phyloP scores from a whole-genome alignment of 2,329 filamentous ascomycete genomes.

The Trichoderma sp. region DNA sequence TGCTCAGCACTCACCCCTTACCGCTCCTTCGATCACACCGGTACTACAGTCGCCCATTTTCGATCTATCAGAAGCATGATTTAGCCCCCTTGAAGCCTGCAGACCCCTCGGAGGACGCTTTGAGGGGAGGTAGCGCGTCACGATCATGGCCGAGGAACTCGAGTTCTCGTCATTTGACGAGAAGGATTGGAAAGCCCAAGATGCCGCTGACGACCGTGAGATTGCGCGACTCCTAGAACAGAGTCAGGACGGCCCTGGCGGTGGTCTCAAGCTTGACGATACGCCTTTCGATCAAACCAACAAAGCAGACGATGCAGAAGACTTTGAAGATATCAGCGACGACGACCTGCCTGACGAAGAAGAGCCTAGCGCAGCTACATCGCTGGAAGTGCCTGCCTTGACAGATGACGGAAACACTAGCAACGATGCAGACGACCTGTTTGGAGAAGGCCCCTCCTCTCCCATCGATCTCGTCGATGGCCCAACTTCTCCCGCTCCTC shows the following conservation, averaged over 20 bases:
- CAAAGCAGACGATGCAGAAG: constrained; percentile 89
- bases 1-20: not conserved
- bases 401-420: constrained; percentile 60
- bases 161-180: constrained; percentile 38
- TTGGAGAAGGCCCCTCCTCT: constrained; percentile 60
- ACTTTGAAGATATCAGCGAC: constrained; percentile 88
- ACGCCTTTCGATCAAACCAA: constrained; percentile 60
- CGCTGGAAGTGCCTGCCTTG: constrained; percentile 50
- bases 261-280: constrained; percentile 44
- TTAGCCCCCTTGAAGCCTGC: constrained; percentile 23
- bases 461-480: constrained; percentile 43
- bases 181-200: constrained; percentile 40
- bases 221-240: constrained; percentile 46
- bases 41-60: not conserved
- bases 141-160: constrained; percentile 34
- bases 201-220: constrained; percentile 48
- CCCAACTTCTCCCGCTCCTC: constrained; percentile 44
- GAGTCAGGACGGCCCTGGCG: constrained; percentile 38
- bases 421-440: constrained; percentile 64
- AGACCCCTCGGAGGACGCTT: constrained; percentile 27
- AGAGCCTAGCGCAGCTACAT: constrained; percentile 44
- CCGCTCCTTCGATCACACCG: not conserved
- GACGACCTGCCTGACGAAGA: constrained; percentile 87
- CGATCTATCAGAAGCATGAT: constrained; percentile 27
- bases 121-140: constrained; percentile 25